Evolutionary conservation across 441 rosid genomes (phyloP), one percentile per base, ranked within the genome.

Genomic region (Eruca vesicaria): DNA sequence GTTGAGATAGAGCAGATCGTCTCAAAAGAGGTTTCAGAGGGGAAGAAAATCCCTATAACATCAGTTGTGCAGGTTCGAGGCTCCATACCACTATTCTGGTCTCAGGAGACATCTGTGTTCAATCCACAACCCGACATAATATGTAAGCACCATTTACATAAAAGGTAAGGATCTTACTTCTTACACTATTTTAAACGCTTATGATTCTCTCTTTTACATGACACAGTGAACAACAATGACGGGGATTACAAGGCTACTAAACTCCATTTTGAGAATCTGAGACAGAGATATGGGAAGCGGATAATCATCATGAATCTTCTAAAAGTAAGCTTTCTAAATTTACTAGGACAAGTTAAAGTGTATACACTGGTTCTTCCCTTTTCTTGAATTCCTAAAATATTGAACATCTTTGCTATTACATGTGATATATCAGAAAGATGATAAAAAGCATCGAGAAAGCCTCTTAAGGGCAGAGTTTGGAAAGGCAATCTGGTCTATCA

Each of bases 1-100:
- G 97, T 91, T 28, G 97, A 91, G 85, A 91, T 90, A 14, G 97
- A 91, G 74, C 97, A 91, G 74, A 91, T 91, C 69, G 87, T 91
- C 66, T 81, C 82, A 80, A 90, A 80, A 81, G 87, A 83, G 75
- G 84, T 78, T 80, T 84, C 81, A 52, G 90, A 71, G 55, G 94
- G 86, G 63, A 64, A 75, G 36, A 80, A 82, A 9, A 71, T 80
- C 72, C 87, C 84, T 7, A 84, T 89, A 75, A 73, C 88, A 75
- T 91, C 97, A 43, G 82, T 85, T 59, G 89, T 89, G 72, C 97
- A 91, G 79, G 65, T 71, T 55, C 88, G 97, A 63, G 97, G 97
- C 50, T 91, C 97, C 33, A 91, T 91, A 75, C 97, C 97, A 36
- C 79, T 91, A 6, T 87, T 81, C 71, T 91, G 97, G 97, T 87